Base-by-base conservation (phyloP, 805 yeast genomes). In the Zygoascus ofunaensis region DNA sequence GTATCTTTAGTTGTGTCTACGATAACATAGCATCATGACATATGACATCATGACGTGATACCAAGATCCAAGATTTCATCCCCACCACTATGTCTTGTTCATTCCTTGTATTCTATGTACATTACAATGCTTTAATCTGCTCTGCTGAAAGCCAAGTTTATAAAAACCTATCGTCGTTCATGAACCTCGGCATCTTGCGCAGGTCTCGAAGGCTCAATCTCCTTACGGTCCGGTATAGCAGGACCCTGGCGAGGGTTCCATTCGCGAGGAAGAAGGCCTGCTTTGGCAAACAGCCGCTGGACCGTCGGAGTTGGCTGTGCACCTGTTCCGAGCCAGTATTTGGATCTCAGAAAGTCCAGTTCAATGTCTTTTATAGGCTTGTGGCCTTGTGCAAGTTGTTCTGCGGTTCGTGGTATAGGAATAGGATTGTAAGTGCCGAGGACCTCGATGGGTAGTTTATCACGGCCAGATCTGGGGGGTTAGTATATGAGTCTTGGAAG, bases 311-410 rank as follows among this genome's bases (percentile, higher is more conserved):
- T 79, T 4, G 96, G 94, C 60, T 85, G 94, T 1, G 97, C 97
- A 10, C 98, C 98, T 17, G 87, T 95, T 56, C 96, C 95, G 30
- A 92, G 68, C 98, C 98, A 92, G 65, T 92, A 92, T 62, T 87
- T 87, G 4, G 95, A 78, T 56, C 96, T 77, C 51, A 79, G 78
- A 59, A 92, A 87, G 60, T 92, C 97, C 32, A 92, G 68, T 53
- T 80, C 74, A 34, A 90, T 76, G 53, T 87, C 87, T 61, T 92
- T 90, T 40, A 74, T 71, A 10, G 89, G 84, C 49, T 72, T 65
- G 30, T 64, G 60, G 8, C 82, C 84, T 18, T 60, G 61, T 34
- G 72, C 76, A 51, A 66, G 68, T 56, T 83, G 86, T 49, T 70
- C 74, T 19, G 79, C 76, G 0, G 82, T 71, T 45, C 80, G 62